A percentile compares a stretch with the other conserved stretches of the same genome.
Evolutionary conservation across 306 rosid species (phyloP).

Genomic region (cucumber (Cucumis sativus)): DNA sequence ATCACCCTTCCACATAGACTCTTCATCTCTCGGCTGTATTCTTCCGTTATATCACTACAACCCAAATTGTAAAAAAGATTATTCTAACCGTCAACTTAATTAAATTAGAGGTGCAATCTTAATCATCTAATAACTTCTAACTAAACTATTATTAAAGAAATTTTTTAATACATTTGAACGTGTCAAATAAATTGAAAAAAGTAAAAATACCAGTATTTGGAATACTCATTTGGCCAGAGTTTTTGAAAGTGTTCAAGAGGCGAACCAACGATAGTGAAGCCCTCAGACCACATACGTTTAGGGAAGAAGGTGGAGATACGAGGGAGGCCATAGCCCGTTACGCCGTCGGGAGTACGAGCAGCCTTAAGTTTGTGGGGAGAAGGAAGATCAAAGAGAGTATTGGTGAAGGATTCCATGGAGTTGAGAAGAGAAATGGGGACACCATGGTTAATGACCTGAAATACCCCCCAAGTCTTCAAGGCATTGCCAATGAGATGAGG

Average conservation of each 20-base stretch:
- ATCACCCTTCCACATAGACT: conserved; percentile 52
- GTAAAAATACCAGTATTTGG: conserved; percentile 40
- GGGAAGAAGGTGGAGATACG: conserved; percentile 79
- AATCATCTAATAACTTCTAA: too few species aligned
- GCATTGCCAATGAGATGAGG: conserved; percentile 39
- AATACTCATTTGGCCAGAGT: conserved; percentile 72
- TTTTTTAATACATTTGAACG: too few species aligned
- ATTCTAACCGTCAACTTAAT: too few species aligned
- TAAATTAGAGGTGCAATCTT: too few species aligned
- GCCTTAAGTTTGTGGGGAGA: conserved; percentile 50
- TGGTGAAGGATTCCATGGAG: conserved; percentile 27
- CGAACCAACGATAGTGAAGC: conserved; percentile 71
- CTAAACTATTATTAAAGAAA: too few species aligned
- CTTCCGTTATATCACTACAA: conserved; percentile 34
- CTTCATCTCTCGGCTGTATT: conserved; percentile 51
- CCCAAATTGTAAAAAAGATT: too few species aligned
- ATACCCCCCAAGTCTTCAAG: conserved; percentile 75
- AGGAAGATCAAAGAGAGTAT: conserved; percentile 53
- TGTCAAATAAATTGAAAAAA: too few species aligned
- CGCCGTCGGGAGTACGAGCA: conserved; percentile 52
- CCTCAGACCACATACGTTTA: conserved; percentile 95
- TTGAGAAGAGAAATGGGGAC: conserved; percentile 29
- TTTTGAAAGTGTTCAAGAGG: conserved; percentile 57
- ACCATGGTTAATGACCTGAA: conserved; percentile 63
- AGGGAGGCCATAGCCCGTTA: conserved; percentile 68